Base-by-base conservation (phyloP, 2,329 filamentous ascomycete species). In the Sporothrix brunneoviolacea region DNA sequence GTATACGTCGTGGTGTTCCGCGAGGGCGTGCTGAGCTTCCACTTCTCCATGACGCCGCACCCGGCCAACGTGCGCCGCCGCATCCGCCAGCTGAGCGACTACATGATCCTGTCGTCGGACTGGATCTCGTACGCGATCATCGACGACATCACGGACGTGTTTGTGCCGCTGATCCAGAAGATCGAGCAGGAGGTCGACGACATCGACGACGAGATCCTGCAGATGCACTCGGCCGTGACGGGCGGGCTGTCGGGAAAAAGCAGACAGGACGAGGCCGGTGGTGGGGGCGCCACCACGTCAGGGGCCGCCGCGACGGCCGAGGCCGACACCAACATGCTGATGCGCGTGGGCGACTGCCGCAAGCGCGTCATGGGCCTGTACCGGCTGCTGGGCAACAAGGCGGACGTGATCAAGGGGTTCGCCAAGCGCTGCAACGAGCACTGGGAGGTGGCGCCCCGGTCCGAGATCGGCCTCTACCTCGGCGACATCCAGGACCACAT, bases 401-500 rank as follows among this genome's bases (percentile, higher is more conserved):
- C 93, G 44, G 93, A 98, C 66, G 93, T 98, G 52, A 97, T 98
- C 74, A 97, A 97, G 70, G 93, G 93, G 1, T 98, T 98, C 62
- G 93, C 93, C 5, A 98, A 98, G 71, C 80, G 93, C 13, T 98
- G 93, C 71, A 98, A 96, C 63, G 91, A 98, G 72, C 86, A 94
- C 57, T 98, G 91, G 90, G 88, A 96, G 60, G 88, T 98, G 53
- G 91, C 93, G 6, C 93, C 93, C 10, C 80, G 91, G 55, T 93
- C 87, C 30, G 93, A 98, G 65, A 97, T 98, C 64, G 93, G 93
- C n/a, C 70, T 98, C 48, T 98, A 97, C 68, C 73, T 98, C 52
- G 93, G 93, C 55, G 93, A 98, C 71, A 98, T 98, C 57, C 93
- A 98, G 67, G 93, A 98, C 71, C 93, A 98, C 65, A 97, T 98